A percentile compares a stretch with the other conserved stretches of the same genome.
Conservation (phyloP, 768 basidiomycete species). For the Neoboletus magnificus region DNA sequence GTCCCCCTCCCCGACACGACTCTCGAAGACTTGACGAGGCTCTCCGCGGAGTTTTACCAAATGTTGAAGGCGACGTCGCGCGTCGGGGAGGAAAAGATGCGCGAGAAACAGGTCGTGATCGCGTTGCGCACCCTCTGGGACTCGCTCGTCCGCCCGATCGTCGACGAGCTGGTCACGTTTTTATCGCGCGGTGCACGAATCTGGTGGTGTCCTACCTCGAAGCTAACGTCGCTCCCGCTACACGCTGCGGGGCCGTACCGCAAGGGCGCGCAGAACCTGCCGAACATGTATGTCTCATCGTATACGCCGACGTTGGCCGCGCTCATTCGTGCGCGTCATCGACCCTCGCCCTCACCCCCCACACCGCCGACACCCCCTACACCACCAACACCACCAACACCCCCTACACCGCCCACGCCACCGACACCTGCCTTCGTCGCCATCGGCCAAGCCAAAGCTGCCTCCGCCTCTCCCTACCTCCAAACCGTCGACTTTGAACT, state of each 20-base stretch:
- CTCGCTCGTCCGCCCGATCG: constrained; percentile 19
- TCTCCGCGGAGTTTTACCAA: constrained; percentile 4
- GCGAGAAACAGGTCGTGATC: constrained; percentile 12
- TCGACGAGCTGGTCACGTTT: constrained; percentile 9
- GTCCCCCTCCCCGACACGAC: constrained; percentile 19
- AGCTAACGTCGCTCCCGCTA: constrained; percentile 28
- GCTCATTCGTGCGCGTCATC: constrained; percentile 23
- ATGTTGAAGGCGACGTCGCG: constrained; percentile 4
- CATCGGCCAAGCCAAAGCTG: constrained; percentile 20
- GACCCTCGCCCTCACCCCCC: background rate
- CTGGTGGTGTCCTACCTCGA: constrained; percentile 36
- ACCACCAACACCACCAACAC: background rate
- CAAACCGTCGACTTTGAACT: constrained; percentile 18
- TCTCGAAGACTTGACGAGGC: constrained; percentile 6
- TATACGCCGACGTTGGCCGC: constrained; percentile 34
- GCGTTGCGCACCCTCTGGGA: constrained; percentile 27
- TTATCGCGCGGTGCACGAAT: constrained; percentile 24
- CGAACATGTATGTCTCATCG: constrained; percentile 29
- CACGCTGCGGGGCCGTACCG: constrained; percentile 33
- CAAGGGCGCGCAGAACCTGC: constrained; percentile 5
- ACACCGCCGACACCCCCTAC: background rate
- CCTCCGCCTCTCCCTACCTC: constrained; percentile 5
- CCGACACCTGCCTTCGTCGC: constrained; percentile 12
- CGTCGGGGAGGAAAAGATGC: constrained; percentile 21
- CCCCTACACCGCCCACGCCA: background rate